Percentiles rank a stretch among this genome's conserved stretches.
phyloP scores from a whole-genome alignment of 1,139 yeast species.

The Debaryomyces psychrophilus region DNA sequence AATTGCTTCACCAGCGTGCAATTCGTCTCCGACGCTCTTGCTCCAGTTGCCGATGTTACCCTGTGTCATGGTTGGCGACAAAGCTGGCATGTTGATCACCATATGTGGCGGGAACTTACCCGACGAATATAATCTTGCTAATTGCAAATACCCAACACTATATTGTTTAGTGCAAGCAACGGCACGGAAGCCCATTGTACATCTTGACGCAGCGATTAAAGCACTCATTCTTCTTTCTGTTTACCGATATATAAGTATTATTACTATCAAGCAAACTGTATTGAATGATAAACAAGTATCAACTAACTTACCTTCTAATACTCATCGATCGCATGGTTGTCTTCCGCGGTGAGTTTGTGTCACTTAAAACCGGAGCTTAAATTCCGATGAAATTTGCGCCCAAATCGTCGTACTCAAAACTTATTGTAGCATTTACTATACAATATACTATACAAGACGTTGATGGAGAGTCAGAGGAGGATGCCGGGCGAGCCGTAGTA shows the following conservation, averaged over 20 bases:
- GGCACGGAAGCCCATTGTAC: conserved; percentile 31
- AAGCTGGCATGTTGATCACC: conserved; percentile 85
- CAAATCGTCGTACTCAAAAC: background rate
- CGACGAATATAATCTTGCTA: conserved; percentile 47
- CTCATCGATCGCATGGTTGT: conserved; percentile 20
- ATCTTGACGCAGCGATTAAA: conserved; percentile 38
- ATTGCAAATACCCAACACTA: conserved; percentile 25
- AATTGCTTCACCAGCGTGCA: conserved; percentile 88
- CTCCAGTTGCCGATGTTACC: conserved; percentile 91
- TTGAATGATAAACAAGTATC: background rate
- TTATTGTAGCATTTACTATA: background rate
- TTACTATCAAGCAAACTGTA: conserved; percentile 2
- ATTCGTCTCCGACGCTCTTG: conserved; percentile 83
- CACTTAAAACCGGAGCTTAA: conserved; percentile 12
- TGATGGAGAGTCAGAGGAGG: conserved; percentile 8
- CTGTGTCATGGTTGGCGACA: conserved; percentile 97
- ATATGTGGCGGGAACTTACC: conserved; percentile 66
- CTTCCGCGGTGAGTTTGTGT: conserved; percentile 18
- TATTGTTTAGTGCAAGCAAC: conserved; percentile 21
- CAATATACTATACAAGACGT: conserved; percentile 6
- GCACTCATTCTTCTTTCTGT: conserved; percentile 31
- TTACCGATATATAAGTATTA: conserved; percentile 5
- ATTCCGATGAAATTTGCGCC: conserved; percentile 10
- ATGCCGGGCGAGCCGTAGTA: conserved; percentile 14
- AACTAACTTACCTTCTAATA: background rate